phyloP scores from a whole-genome alignment of 1,284 basidiomycete genomes.

The Violaceomyces palustris region DNA sequence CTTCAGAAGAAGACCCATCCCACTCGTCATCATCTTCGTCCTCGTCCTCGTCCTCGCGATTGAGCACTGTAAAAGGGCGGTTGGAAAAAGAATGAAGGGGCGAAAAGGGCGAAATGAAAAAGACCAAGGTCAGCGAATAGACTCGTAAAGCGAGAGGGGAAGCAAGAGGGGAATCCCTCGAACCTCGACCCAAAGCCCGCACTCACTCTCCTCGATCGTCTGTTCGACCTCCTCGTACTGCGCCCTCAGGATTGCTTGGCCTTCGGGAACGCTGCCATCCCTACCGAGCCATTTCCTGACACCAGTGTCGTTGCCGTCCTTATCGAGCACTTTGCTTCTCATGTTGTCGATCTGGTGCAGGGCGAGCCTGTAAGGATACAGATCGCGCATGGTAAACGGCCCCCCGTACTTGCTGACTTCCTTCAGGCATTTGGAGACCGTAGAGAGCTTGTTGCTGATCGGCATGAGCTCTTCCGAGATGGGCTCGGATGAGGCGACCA shows the following conservation, averaged over 20 bases:
- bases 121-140: neutral
- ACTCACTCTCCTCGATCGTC: conserved; percentile 62
- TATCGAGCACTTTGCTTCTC: conserved; percentile 81
- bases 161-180: neutral
- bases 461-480: conserved; percentile 98
- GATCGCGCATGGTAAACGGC: conserved; percentile 85
- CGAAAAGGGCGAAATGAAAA: neutral
- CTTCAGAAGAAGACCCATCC: no score
- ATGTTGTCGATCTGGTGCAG: conserved; percentile 91
- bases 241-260: conserved; percentile 92
- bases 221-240: conserved; percentile 96
- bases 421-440: conserved; percentile 72
- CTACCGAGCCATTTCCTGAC: conserved; percentile 51
- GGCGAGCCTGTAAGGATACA: conserved; percentile 95
- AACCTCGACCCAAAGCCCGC: neutral
- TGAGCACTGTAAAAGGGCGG: conserved; percentile 22
- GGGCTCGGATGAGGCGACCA: conserved; percentile 94
- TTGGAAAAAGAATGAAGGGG: neutral
- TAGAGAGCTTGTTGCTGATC: conserved; percentile 63
- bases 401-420: conserved; percentile 97
- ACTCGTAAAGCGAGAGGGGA: neutral
- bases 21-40: conserved; percentile 48
- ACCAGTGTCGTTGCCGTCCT: conserved; percentile 54
- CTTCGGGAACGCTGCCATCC: conserved; percentile 82
- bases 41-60: conserved; percentile 49